Base-by-base conservation (phyloP, 2,329 filamentous ascomycete genomes). In the Cercospora canescens region DNA sequence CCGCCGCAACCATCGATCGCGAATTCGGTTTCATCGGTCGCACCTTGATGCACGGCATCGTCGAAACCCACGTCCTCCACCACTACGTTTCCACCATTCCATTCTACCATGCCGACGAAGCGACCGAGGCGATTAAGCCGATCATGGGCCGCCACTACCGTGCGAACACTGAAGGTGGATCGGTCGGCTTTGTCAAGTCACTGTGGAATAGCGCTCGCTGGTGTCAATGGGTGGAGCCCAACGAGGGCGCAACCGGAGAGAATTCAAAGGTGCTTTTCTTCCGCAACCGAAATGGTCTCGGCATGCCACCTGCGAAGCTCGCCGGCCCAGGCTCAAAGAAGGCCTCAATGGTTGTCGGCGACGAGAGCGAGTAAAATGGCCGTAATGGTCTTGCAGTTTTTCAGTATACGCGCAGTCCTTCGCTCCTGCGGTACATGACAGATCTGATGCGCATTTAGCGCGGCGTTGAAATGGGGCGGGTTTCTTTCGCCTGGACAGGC, bases 141-240 rank as follows among this genome's bases (percentile, higher is more conserved):
- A 85, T 99, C 79, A 97, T 99, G 94, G 95, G 95, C 79, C 85
- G 86, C 76, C 95, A 99, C 86, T 99, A 99, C 85, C 92, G 94
- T 71, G 84, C 91, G 60, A 91, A 99, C 74, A 89, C 88, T 67
- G 80, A 88, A 79, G 93, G 86, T 64, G 95, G 95, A 55, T 82
- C 91, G 39, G 71, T 89, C 50, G 95, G 95, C 56, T 99, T 99
- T 86, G 78, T 99, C 76, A 87, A 86, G 79, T 88, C 92, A 73
- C 82, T 99, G 78, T 99, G 89, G 87, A 90, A 82, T 72, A 91
- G 87, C 74, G 88, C 92, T 50, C 89, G 95, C 68, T 88, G 86
- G 88, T 99, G 95, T 87, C 93, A 98, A 81, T 99, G 93, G 92
- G 94, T 99, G 69, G 95, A 99, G 88, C 93, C 94, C 63, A 93